Evolutionary conservation across 805 yeast genomes (phyloP).

Genomic region (Metschnikowia rubicola): DNA sequence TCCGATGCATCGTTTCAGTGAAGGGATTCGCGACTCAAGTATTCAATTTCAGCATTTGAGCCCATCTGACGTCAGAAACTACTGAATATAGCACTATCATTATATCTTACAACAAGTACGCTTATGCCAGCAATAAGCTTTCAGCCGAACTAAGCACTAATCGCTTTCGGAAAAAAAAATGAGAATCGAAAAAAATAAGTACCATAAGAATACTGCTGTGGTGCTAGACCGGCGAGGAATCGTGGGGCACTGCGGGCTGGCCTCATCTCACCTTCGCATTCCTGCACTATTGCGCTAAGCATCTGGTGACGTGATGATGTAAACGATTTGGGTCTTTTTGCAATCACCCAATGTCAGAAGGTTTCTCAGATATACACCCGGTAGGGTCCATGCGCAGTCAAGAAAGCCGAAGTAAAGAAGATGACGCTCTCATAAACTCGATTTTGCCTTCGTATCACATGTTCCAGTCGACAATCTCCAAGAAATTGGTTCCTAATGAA

Average conservation of each 20-base stretch:
- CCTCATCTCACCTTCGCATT: not conserved
- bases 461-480: constrained; percentile 41
- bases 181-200: too few relatives aligned
- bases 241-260: too few relatives aligned
- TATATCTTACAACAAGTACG: too few relatives aligned
- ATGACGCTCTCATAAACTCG: constrained; percentile 29
- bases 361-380: constrained; percentile 7
- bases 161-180: not conserved
- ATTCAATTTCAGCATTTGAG: too few relatives aligned
- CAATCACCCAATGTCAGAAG: constrained; percentile 5
- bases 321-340: not conserved
- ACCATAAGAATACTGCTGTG: not conserved
- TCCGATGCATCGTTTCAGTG: too few relatives aligned
- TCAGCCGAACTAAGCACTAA: not conserved
- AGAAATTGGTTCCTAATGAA: constrained; percentile 32
- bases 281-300: not conserved
- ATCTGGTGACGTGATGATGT: constrained; percentile 1
- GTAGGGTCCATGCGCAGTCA: constrained; percentile 7
- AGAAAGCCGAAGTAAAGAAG: constrained; percentile 17
- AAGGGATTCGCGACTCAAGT: too few relatives aligned
- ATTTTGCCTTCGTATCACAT: constrained; percentile 45
- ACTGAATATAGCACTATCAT: too few relatives aligned
- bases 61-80: too few relatives aligned
- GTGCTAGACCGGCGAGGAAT: too few relatives aligned
- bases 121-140: too few relatives aligned